A percentile compares a stretch with the other conserved stretches of the same genome.
Evolutionary conservation across 257 asterid genomes (phyloP).

Genomic region (Cynanchum wilfordii): DNA sequence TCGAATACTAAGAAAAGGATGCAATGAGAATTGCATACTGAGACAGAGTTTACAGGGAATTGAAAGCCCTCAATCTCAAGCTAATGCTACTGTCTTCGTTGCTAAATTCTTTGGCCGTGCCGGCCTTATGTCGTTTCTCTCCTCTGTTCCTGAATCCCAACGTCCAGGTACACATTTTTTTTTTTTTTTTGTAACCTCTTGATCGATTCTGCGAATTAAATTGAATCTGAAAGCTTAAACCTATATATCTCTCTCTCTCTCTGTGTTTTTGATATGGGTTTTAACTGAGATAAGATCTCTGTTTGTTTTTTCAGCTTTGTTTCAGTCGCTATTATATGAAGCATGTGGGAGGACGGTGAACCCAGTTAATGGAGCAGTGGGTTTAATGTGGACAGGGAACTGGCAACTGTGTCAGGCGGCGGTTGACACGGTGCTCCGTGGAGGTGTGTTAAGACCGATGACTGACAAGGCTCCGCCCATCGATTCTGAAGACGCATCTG

Average conservation of each 20-base stretch:
- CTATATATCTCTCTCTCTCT: too few relatives aligned
- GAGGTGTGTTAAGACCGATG: conserved; percentile 45
- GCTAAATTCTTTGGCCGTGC: conserved; percentile 94
- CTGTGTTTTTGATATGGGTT: not conserved
- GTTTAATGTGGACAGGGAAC: conserved; percentile 67
- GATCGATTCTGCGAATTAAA: not conserved
- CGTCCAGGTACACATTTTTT: conserved; percentile 83
- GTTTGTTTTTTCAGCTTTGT: conserved; percentile 44
- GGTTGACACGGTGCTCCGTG: conserved; percentile 75
- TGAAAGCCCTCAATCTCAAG: conserved; percentile 60
- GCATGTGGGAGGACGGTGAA: conserved; percentile 87
- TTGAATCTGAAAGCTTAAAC: too few relatives aligned
- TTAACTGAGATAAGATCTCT: not conserved
- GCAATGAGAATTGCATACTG: conserved; percentile 68
- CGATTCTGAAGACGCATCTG: conserved; percentile 19
- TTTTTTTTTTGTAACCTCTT: too few relatives aligned
- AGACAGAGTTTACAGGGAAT: conserved; percentile 55
- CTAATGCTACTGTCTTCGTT: conserved; percentile 81
- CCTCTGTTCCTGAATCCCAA: conserved; percentile 61
- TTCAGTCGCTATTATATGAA: conserved; percentile 69
- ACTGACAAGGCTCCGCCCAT: conserved; percentile 15
- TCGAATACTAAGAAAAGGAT: conserved; percentile 78
- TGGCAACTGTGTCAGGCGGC: conserved; percentile 85
- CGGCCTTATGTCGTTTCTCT: conserved; percentile 80
- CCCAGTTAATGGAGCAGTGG: conserved; percentile 79